Conservation (phyloP, 306 rosid genomes). For the Gillenia trifoliata region DNA sequence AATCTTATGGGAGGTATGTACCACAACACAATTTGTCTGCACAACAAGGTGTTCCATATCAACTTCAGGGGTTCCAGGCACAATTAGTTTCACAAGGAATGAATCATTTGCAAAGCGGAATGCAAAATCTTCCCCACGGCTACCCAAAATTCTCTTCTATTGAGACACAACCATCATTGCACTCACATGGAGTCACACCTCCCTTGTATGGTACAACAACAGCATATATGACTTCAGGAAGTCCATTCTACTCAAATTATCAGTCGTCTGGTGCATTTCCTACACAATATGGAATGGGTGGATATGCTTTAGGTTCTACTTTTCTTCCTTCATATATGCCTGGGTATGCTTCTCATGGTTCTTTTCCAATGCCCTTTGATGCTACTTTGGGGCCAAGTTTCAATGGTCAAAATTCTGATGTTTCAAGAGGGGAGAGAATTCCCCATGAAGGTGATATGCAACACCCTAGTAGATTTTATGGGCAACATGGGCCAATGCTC, state of each 20-base stretch:
- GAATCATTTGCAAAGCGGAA: constrained; percentile 28
- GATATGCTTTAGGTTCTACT: constrained; percentile 42
- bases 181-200: constrained; percentile 36
- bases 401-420: constrained; percentile 35
- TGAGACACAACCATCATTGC: constrained; percentile 40
- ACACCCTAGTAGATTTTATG: constrained; percentile 40
- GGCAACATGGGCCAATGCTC: constrained; percentile 41
- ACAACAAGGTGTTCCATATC: constrained; percentile 28
- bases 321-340: constrained; percentile 36
- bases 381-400: constrained; percentile 33
- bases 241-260: constrained; percentile 40
- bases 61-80: constrained; percentile 29
- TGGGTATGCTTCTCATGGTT: constrained; percentile 46
- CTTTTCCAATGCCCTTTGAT: constrained; percentile 40
- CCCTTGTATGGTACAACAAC: constrained; percentile 49
- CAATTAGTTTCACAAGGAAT: constrained; percentile 42
- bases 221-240: constrained; percentile 42
- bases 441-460: constrained; percentile 34
- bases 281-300: constrained; percentile 43
- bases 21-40: constrained; percentile 26
- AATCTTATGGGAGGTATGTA: constrained; percentile 17
- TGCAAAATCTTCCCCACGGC: constrained; percentile 34
- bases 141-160: constrained; percentile 40
- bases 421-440: constrained; percentile 35
- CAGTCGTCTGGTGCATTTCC: constrained; percentile 32